Evolutionary conservation across 768 basidiomycete species (phyloP), one percentile per base, ranked within the genome.

Genomic region (Ramaria sp.): DNA sequence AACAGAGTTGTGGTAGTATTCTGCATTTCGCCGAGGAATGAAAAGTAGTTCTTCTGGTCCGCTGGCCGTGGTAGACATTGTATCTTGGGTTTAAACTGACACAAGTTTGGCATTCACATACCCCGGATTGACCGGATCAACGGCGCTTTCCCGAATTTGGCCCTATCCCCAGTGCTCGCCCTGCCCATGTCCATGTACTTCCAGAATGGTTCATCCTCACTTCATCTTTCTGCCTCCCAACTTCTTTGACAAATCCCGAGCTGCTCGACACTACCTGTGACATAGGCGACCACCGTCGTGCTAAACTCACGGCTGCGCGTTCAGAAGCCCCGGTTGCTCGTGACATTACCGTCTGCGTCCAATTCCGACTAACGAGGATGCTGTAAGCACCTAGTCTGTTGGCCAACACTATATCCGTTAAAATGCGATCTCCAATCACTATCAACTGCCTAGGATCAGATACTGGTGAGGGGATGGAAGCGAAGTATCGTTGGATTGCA

Each of bases 381-480:
- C 46, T 57, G 47, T 39, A 57, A 13, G 45, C 55, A n/a, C 47
- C 62, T 73, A 93, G 83, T 37, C 91, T 82, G 63, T 88, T 86
- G 9, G 91, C 86, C 69, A 97, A 74, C 53, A 97, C 78, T 17
- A 93, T 71, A 67, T 99, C 95, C 0, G 95, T 99, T 64, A 96
- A 87, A 52, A 97, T 71, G 11, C 95, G 80, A 72, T 99, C 95
- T 0, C 95, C 95, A 12, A 99, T 84, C 39, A 97, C 70, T 56
- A 97, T 71, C 43, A 96, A 72, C 58, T 86, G 79, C 24, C 82
- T 72, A n/a, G 56, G 49, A 60, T 82, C 78, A 30, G 72, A 68
- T 43, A 90, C 64, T 19, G 84, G 82, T n/a, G 65, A 63, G 7
- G 65, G 69, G 30, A 82, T 75, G 31, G 82, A 78, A 27, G 75